Base-by-base conservation (phyloP, 2,329 filamentous ascomycete genomes). In the Fonsecaea multimorphosa region DNA sequence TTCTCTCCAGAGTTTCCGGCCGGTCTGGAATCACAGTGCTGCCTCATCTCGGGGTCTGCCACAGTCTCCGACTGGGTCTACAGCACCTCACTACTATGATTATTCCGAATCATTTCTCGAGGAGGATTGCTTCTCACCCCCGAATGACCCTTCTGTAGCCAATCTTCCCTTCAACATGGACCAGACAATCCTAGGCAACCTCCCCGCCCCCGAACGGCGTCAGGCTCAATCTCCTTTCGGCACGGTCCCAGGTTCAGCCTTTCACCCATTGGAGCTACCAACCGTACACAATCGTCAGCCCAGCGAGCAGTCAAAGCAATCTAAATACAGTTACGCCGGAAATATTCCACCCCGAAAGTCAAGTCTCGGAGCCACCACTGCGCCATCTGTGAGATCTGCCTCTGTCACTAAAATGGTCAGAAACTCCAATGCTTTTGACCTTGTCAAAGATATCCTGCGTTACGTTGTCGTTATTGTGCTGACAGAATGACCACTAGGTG, bases 71-170 rank as follows among this genome's bases (percentile, higher is more conserved):
- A 72, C 72, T 9, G 70, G 63, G 34, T 73, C 70, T 12, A 68
- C 66, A 7, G 61, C 58, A 5, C 70, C 72, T 58, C 65, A 63
- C 19, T 73, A 72, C 46, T 73, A 72, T 64, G 72, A 73, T 57
- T 73, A 73, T 53, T 71, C 71, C 11, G 72, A 73, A 55, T 71
- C 68, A 1, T 73, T 71, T 58, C 16, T 68, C n/a, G 65, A 68
- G 44, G 69, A 71, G 52, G 65, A 71, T 29, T 65, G 62, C 49
- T 63, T 67, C 57, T 67, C 57, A 7, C 64, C 64, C 4, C 29
- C 34, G 14, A 46, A 49, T 16, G 61, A 63, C 7, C 59, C 66
- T 51, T 11, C 58, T 38, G 34, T 22, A 1, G 49, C 44, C 19
- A 63, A 57, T 52, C 27, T 61, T 24, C 62, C 59, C 32, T 64